Conservation (phyloP, 177 flowering plant genomes). For the Vitis hybrid region DNA sequence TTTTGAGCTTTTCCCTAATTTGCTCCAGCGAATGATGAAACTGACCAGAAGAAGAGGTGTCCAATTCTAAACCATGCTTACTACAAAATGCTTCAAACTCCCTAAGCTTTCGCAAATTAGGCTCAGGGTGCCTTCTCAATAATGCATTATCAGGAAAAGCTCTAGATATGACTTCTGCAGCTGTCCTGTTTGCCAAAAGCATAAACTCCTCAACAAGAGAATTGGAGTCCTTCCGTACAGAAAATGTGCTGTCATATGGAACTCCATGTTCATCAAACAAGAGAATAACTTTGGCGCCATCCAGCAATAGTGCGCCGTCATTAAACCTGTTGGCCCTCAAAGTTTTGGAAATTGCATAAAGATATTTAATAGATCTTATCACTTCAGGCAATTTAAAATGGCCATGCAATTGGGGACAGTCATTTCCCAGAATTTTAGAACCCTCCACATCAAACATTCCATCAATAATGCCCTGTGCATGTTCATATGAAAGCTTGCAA, state of each 20-base stretch:
- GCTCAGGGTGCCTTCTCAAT: conserved; percentile 90
- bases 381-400: conserved; percentile 67
- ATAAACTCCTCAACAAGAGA: conserved; percentile 92
- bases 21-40: conserved; percentile 61
- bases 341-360: conserved; percentile 54
- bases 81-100: conserved; percentile 78
- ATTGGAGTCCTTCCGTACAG: conserved; percentile 54
- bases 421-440: conserved; percentile 11
- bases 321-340: conserved; percentile 61
- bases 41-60: conserved; percentile 73
- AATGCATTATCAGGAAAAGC: conserved; percentile 84
- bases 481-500: conserved; percentile 88
- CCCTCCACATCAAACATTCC: conserved; percentile 30
- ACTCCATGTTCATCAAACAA: conserved; percentile 74
- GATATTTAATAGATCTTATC: conserved; percentile 51
- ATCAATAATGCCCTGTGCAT: conserved; percentile 81
- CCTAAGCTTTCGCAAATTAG: conserved; percentile 69
- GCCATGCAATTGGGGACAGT: conserved; percentile 59
- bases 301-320: conserved; percentile 74
- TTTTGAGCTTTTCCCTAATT: conserved; percentile 58
- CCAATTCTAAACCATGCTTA: conserved; percentile 75
- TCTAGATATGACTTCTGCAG: conserved; percentile 78
- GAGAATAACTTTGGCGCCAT: conserved; percentile 54
- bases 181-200: conserved; percentile 89
- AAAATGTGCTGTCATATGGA: conserved; percentile 59